A percentile compares a stretch with the other conserved stretches of the same genome.
These are phyloP conservation scores for Trichoderma harzianum DNA, from an alignment of 2,329 filamentous ascomycete genomes.

Conservation along the genomic window DNA sequence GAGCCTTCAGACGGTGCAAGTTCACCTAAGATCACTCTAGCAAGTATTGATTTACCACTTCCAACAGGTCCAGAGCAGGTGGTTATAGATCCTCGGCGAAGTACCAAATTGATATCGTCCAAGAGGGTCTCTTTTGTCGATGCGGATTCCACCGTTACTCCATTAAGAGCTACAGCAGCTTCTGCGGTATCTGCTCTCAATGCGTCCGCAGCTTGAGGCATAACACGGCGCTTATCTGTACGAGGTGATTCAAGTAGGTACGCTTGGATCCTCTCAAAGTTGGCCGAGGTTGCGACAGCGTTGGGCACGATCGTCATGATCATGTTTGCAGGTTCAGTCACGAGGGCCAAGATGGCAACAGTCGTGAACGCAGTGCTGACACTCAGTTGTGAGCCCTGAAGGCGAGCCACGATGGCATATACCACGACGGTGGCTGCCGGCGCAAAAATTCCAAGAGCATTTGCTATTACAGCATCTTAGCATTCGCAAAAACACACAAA, in stretches of 20 bases:
- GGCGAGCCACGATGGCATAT: slow-evolving; percentile 30
- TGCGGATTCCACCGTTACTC: not conserved
- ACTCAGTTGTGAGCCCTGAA: slow-evolving; percentile 27
- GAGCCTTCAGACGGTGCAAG: slow-evolving; percentile 4
- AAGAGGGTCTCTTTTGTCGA: not conserved
- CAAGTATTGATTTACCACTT: slow-evolving; percentile 29
- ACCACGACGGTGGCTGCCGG: slow-evolving; percentile 38
- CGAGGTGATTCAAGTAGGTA: slow-evolving; percentile 29
- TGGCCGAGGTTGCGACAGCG: slow-evolving; percentile 31
- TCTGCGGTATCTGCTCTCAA: not conserved
- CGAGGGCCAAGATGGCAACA: slow-evolving; percentile 36
- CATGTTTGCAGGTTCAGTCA: slow-evolving; percentile 44
- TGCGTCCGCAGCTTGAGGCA: not conserved
- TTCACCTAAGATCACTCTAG: slow-evolving; percentile 24
- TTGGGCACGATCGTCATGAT: slow-evolving; percentile 40
- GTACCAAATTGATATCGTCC: slow-evolving; percentile 23
- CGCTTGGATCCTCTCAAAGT: slow-evolving; percentile 38
- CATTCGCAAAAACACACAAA: not conserved
- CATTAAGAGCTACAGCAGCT: not conserved
- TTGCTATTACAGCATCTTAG: slow-evolving; percentile 28
- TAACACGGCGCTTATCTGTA: not conserved
- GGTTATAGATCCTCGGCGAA: slow-evolving; percentile 24
- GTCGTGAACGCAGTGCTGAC: slow-evolving; percentile 40
- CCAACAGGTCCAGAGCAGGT: slow-evolving; percentile 29
- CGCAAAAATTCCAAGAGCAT: slow-evolving; percentile 41